Base-by-base conservation (phyloP, 305 asterid species). In the Fraxinus dipetala region DNA sequence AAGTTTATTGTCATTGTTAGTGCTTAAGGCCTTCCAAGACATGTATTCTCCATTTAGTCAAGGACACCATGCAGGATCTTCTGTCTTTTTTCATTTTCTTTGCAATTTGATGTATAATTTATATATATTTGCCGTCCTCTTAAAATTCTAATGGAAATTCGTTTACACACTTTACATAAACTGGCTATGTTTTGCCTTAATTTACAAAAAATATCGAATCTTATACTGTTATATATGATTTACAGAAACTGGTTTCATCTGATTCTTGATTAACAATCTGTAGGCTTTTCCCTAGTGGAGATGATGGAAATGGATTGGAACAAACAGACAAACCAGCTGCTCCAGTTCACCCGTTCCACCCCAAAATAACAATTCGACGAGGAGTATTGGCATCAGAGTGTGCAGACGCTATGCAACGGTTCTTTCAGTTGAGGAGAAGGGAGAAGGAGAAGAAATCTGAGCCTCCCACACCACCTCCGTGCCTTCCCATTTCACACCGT, bases 271-370 rank as follows among this genome's bases (percentile, higher is more conserved):
- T 67, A 32, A 77, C 83, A 63, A 75, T 84, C 83, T 76, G 67
- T 91, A 96, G 98, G 97, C 97, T 96, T 83, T 94, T 96, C 73
- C 98, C 99, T 0, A 85, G 74, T 83, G 92, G 95, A 40, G 97
- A 90, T 22, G 92, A 86, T 51, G 95, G 80, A 84, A 88, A 80
- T 56, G 88, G 80, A 20, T 65, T 67, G 80, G 96, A 90, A 78
- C 81, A 83, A 88, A 82, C 85, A 61, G 95, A 93, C 22, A 94
- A 92, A 83, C 91, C 97, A 24, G 76, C 93, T 83, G 92, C 99
- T 72, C 98, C 99, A 0, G 86, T 92, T 75, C 99, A 96, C 77
- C 99, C 99, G 7, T 96, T 96, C 91, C 99, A 96, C 86, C 97
- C 99, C 28, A 92, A 93, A 45, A 93, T 96, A 77, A 85, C 35